phyloP scores from a whole-genome alignment of 1,284 basidiomycete species.

The Rhodotorula mucilaginosa region DNA sequence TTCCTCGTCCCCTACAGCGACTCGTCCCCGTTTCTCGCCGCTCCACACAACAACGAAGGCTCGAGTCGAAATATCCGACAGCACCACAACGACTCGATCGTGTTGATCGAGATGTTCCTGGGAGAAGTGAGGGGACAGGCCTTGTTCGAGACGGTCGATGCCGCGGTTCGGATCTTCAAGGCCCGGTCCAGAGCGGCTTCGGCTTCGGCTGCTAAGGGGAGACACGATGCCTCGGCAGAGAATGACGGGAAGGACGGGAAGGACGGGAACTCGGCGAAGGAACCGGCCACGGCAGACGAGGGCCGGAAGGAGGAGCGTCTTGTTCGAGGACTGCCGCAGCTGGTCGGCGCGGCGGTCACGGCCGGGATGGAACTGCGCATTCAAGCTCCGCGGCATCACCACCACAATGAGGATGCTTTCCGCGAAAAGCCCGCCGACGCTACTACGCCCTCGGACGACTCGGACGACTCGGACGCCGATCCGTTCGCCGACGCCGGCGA shows the following conservation, averaged over 20 bases:
- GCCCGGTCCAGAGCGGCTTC: neutral
- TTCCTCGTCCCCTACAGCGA: constrained; percentile 1
- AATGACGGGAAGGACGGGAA: neutral
- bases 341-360: constrained; percentile 12
- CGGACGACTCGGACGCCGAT: neutral
- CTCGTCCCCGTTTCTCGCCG: neutral
- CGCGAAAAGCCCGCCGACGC: no score
- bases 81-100: constrained; percentile 32
- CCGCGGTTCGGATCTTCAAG: constrained; percentile 28
- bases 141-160: constrained; percentile 38
- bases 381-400: constrained; percentile 12
- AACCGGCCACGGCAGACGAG: neutral
- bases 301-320: neutral
- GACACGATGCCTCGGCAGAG: neutral
- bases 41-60: neutral
- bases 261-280: neutral
- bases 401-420: neutral
- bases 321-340: constrained; percentile 21
- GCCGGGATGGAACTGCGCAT: constrained; percentile 32
- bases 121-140: constrained; percentile 38
- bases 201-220: neutral
- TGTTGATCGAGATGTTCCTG: constrained; percentile 35
- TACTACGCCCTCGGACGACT: neutral
- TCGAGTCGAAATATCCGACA: neutral
- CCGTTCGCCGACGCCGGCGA: constrained; percentile 8